phyloP scores from a whole-genome alignment of 768 basidiomycete species.

The Lactifluus volemus region DNA sequence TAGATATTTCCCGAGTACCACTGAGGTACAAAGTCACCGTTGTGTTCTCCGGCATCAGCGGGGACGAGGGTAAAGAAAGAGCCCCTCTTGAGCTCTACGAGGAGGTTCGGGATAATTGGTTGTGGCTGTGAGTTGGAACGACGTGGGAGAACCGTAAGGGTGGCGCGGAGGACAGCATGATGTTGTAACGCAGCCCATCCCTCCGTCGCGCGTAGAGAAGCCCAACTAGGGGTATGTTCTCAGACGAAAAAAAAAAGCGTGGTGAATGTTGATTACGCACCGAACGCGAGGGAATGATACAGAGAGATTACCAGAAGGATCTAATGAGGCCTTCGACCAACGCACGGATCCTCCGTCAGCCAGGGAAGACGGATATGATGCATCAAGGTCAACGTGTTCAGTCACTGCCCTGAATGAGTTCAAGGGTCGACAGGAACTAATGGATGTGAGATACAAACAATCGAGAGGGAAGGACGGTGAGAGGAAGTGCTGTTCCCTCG shows the following conservation, averaged over 20 bases:
- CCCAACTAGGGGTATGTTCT: slow-evolving; percentile 45
- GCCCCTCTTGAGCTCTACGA: slow-evolving; percentile 56
- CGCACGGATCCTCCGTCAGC: slow-evolving; percentile 51
- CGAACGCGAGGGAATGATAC: slow-evolving; percentile 60
- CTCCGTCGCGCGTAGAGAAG: slow-evolving; percentile 59
- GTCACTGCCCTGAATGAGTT: slow-evolving; percentile 32
- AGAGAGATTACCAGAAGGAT: slow-evolving; percentile 39
- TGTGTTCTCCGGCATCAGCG: slow-evolving; percentile 14
- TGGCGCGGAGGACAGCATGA: slow-evolving; percentile 59
- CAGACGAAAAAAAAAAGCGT: not conserved
- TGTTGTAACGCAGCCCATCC: slow-evolving; percentile 88
- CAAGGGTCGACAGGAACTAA: not conserved
- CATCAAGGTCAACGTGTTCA: slow-evolving; percentile 39
- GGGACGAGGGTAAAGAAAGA: slow-evolving; percentile 71
- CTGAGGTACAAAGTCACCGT: slow-evolving; percentile 28
- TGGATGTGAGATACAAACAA: slow-evolving; percentile 33
- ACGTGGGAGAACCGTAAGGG: slow-evolving; percentile 49
- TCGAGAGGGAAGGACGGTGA: slow-evolving; percentile 68
- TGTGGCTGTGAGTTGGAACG: not conserved
- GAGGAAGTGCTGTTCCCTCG: slow-evolving; percentile 76
- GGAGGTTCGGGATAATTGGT: slow-evolving; percentile 35
- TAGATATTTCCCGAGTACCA: slow-evolving; percentile 93
- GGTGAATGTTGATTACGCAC: slow-evolving; percentile 24
- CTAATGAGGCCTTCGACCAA: slow-evolving; percentile 44
- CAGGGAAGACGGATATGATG: slow-evolving; percentile 57